A percentile compares a stretch with the other conserved stretches of the same genome.
Conservation (phyloP, 768 basidiomycete genomes). For the Russula sp. region DNA sequence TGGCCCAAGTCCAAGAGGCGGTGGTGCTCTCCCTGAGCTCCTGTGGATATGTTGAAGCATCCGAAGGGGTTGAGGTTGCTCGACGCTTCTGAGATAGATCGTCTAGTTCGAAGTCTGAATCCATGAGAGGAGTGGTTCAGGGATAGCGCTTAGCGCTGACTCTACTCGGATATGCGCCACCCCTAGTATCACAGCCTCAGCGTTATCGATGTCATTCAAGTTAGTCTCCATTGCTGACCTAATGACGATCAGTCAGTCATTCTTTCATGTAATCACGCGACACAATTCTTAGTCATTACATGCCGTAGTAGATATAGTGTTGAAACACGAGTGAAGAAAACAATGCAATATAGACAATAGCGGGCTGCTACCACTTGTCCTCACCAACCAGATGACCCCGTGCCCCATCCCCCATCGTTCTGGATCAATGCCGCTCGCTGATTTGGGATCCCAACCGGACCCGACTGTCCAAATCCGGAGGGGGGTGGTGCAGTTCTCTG, state of each 20-base stretch:
- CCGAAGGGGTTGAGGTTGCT: neutral
- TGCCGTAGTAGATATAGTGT: neutral
- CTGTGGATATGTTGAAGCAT: neutral
- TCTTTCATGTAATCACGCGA: slow-evolving; percentile 6
- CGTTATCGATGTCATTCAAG: too few species aligned
- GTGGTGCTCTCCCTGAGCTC: slow-evolving; percentile 13
- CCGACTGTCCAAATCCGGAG: slow-evolving; percentile 37
- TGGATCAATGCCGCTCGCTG: slow-evolving; percentile 63
- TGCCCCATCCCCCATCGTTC: slow-evolving; percentile 36
- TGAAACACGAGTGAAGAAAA: slow-evolving; percentile 6
- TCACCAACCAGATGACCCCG: slow-evolving; percentile 31
- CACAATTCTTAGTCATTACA: slow-evolving; percentile 2
- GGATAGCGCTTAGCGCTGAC: neutral
- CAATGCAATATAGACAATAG: slow-evolving; percentile 22
- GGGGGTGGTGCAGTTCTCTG: slow-evolving; percentile 44
- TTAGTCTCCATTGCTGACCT: neutral
- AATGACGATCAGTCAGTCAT: neutral
- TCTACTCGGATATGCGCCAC: neutral
- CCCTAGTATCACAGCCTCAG: neutral
- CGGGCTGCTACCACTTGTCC: slow-evolving; percentile 4
- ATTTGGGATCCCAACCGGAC: slow-evolving; percentile 52
- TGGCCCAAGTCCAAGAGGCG: slow-evolving; percentile 19
- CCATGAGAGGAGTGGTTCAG: neutral
- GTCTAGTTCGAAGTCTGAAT: slow-evolving; percentile 34
- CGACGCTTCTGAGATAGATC: slow-evolving; percentile 30